Evolutionary conservation across 2,329 filamentous ascomycete species (phyloP), one percentile per base, ranked within the genome.

Genomic region (Paramyrothecium roridum): DNA sequence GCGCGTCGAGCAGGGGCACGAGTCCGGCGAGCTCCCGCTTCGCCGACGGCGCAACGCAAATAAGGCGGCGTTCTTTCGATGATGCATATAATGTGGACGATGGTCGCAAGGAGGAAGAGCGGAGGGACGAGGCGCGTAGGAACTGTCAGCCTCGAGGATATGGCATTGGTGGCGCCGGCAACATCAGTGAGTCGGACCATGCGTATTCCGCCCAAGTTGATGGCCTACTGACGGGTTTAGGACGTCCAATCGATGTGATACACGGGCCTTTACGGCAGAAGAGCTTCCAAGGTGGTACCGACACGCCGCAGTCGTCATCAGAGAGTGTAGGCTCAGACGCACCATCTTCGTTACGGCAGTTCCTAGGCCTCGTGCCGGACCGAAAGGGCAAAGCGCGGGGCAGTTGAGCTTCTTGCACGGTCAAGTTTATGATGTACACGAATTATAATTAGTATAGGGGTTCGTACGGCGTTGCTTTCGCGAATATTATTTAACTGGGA

Each of bases 121-220:
- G 67, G 52, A 56, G 61, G 52, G 67, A 69, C 57, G 64, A 66
- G n/a, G 60, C 57, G 3, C 54, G 58, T 43, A 57, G 68, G 30
- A 67, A 71, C 49, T 58, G 64, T 10, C 70, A 73, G 56, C 59
- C 71, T 30, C 62, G 73, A 22, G 69, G 71, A 3, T 75, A 73
- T 53, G 72, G 73, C 17, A 75, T 75, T 40, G 73, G 73, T 3
- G 73, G 72, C 2, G 68, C 66, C 16, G 71, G 72, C 0, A 75
- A 76, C 54, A 75, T 75, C 16, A 65, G 72, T 74, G 54, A 60
- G 71, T 22, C 10, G 13, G 46, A 20, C 46, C 20, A 8, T 20
- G 8, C n/a, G 11, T 10, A 21, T 16, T 8, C 22, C 20, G 21
- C 6, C 10, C 17, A 2, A 21, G 22, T 6, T 3, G 8, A 48